Evolutionary conservation across 179 eudicot genomes (phyloP).

Genomic region (Spergularia azorica): DNA sequence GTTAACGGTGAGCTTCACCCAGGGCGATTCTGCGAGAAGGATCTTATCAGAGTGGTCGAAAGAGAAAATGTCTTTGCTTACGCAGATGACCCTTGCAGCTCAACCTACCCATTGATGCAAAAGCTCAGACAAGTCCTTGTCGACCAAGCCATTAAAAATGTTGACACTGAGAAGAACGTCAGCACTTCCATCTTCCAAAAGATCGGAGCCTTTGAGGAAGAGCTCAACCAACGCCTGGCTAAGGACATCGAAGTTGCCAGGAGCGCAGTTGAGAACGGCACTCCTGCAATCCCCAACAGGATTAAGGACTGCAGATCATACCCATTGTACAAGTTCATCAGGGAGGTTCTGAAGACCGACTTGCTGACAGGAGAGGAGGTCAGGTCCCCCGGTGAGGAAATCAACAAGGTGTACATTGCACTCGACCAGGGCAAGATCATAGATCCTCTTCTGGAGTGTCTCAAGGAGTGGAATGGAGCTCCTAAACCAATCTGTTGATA

Average conservation of each 20-base stretch:
- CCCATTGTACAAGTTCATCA: conserved; percentile 39
- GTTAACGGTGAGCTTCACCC: conserved; percentile 51
- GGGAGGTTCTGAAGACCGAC: conserved; percentile 34
- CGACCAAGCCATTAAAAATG: conserved; percentile 59
- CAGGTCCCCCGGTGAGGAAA: conserved; percentile 41
- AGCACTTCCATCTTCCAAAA: conserved; percentile 55
- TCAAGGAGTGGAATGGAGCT: conserved; percentile 49
- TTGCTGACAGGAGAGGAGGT: conserved; percentile 40
- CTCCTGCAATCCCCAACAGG: conserved; percentile 26
- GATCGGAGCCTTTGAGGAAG: conserved; percentile 61
- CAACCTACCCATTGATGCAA: conserved; percentile 54
- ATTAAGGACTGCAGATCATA: conserved; percentile 44
- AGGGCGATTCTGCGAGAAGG: conserved; percentile 52
- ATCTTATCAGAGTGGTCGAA: conserved; percentile 50
- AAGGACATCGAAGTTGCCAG: conserved; percentile 58
- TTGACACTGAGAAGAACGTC: conserved; percentile 38
- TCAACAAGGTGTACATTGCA: conserved; percentile 42
- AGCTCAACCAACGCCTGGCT: conserved; percentile 45
- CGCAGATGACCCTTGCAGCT: conserved; percentile 60
- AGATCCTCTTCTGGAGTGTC: conserved; percentile 46
- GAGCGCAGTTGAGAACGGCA: conserved; percentile 32
- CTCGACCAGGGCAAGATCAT: conserved; percentile 39
- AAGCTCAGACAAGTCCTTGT: conserved; percentile 62
- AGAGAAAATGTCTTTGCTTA: conserved; percentile 53
- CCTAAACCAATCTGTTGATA: conserved; percentile 34